Percentiles rank a stretch among this genome's conserved stretches.
These are phyloP conservation scores for Tranzscheliella williamsii DNA, from an alignment of 1,284 basidiomycete genomes.

Conservation along the genomic window DNA sequence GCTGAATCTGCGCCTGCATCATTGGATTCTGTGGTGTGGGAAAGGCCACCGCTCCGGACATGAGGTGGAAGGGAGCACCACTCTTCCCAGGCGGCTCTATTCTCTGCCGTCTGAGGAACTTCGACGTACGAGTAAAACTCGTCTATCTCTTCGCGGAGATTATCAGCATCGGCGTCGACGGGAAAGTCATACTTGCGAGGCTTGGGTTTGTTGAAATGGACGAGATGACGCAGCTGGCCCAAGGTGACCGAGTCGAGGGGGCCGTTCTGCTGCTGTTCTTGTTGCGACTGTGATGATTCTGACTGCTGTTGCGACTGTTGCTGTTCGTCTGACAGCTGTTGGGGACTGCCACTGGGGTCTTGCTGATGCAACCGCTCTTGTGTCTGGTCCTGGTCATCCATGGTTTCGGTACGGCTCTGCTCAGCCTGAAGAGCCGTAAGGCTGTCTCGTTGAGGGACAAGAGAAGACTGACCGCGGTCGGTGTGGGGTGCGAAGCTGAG, in stretches of 20 bases:
- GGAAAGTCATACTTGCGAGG: constrained; percentile 48
- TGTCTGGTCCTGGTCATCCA: neutral
- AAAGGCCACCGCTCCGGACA: constrained; percentile 15
- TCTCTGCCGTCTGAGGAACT: constrained; percentile 85
- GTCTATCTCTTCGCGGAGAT: constrained; percentile 90
- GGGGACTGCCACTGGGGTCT: no score
- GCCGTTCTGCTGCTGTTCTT: constrained; percentile 18
- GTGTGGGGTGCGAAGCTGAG: neutral
- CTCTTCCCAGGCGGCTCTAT: constrained; percentile 82
- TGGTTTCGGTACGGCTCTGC: neutral
- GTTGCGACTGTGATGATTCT: constrained; percentile 5
- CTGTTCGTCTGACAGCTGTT: neutral
- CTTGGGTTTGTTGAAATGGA: constrained; percentile 37
- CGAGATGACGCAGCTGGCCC: constrained; percentile 43
- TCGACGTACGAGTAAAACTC: constrained; percentile 99
- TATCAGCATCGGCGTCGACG: constrained; percentile 75
- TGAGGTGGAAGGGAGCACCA: constrained; percentile 43
- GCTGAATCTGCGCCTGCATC: constrained; percentile 2
- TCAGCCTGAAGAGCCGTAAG: neutral
- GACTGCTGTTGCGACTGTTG: constrained; percentile 7
- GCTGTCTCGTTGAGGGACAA: neutral
- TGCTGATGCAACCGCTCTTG: no score
- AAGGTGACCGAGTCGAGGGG: constrained; percentile 46
- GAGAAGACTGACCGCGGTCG: neutral
- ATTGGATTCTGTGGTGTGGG: constrained; percentile 11